Evolutionary conservation across 306 rosid species (phyloP), one percentile per base, ranked within the genome.

Genomic region (Carpinus fangiana): DNA sequence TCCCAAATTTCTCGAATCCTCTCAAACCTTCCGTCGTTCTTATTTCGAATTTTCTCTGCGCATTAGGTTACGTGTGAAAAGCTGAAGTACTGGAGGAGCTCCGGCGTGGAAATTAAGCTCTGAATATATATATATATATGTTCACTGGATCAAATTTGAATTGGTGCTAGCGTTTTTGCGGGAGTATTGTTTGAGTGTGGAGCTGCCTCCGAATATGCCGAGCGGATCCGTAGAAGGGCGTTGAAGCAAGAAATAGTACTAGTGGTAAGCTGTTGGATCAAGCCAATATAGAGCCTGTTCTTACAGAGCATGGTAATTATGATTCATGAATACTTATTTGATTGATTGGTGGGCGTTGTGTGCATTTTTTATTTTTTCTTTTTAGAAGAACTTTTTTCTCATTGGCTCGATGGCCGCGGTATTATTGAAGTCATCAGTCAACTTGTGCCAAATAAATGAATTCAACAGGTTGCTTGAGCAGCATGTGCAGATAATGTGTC

Each of bases 221-320:
- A 86, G 93, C 56, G 97, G 93, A 79, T 66, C 96, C 4, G 93
- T 79, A 90, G 94, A 81, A 86, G 90, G 84, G 92, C 26, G 26
- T 23, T 23, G 26, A 23, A 23, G 26, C 26, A 23, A 23, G 26
- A 23, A 23, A 23, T 1, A n/a, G n/a, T n/a, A 23, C 26, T 23
- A 23, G 26, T 23, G 26, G 26, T 23, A 23, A 23, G 26, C 88
- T 95, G 48, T 79, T 88, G 70, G 82, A 73, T 73, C 89, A 91
- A 81, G 98, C 96, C 61, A 95, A 92, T 75, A 92, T 95, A 78
- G 97, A 92, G 81, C 98, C 98, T 72, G 91, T 90, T 84, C 91
- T 95, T 82, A 95, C 98, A 4, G 93, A 93, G 78, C 90, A 86
- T 70, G 97, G 98, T 95, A 92, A 86, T 57, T 1, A 74, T 31